Percentiles rank a stretch among this genome's conserved stretches.
These are phyloP conservation scores for Nepenthes mirabilis DNA, from an alignment of 148 eudicot species.

Conservation along the genomic window DNA sequence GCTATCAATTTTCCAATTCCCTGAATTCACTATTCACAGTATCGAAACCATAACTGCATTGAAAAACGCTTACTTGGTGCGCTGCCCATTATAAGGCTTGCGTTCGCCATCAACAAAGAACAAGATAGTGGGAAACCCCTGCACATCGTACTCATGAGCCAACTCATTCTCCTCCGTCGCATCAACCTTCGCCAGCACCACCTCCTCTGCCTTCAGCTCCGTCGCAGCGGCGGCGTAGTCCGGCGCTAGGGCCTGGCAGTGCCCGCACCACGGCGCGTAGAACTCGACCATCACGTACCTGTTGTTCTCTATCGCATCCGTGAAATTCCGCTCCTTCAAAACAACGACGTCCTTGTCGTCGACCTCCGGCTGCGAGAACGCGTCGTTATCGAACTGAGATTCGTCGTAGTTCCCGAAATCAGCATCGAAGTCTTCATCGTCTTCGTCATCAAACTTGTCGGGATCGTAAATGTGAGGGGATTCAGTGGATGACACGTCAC, in stretches of 20 bases:
- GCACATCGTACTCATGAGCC: slow-evolving; percentile 64
- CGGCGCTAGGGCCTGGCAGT: slow-evolving; percentile 70
- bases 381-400: slow-evolving; percentile 22
- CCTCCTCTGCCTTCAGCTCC: slow-evolving; percentile 43
- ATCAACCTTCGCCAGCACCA: slow-evolving; percentile 79
- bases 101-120: slow-evolving; percentile 93
- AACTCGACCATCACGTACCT: slow-evolving; percentile 88
- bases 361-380: slow-evolving; percentile 11
- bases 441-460: slow-evolving; percentile 14
- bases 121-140: slow-evolving; percentile 69
- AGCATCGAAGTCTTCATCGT: slow-evolving; percentile 19
- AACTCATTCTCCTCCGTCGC: slow-evolving; percentile 66
- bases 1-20: too few species aligned
- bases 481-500: slow-evolving; percentile 4
- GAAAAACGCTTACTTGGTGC: slow-evolving; percentile 43
- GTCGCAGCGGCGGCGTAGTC: slow-evolving; percentile 94
- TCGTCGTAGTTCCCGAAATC: slow-evolving; percentile 24
- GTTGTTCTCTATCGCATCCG: slow-evolving; percentile 44
- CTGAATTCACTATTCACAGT: not conserved
- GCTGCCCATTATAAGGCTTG: slow-evolving; percentile 47
- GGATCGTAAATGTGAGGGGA: slow-evolving; percentile 17
- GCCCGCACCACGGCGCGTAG: slow-evolving; percentile 97
- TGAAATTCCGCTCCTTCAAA: slow-evolving; percentile 61
- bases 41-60: not conserved
- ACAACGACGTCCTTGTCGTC: slow-evolving; percentile 86